phyloP scores from a whole-genome alignment of 2,329 filamentous ascomycete genomes.

The Trichoderma polysporum region DNA sequence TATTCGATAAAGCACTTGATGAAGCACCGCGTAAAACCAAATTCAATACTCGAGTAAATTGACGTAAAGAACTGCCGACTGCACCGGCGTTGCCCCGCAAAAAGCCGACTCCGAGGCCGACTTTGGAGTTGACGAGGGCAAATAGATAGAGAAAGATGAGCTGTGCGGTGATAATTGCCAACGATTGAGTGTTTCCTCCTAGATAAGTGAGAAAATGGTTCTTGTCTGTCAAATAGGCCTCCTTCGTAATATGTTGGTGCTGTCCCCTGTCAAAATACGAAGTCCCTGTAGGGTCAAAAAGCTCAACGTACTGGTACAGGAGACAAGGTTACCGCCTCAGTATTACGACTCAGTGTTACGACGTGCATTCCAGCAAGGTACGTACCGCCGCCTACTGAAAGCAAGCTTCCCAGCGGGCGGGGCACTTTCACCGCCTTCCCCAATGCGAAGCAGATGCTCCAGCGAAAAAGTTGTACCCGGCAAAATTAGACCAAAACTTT shows the following conservation, averaged over 20 bases:
- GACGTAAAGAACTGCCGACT: neutral
- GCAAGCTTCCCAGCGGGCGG: constrained; percentile 4
- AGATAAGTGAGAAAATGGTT: neutral
- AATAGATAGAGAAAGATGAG: neutral
- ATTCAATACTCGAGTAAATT: neutral
- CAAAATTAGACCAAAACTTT: constrained; percentile 15
- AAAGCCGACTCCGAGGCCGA: constrained; percentile 3
- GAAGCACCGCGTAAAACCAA: neutral
- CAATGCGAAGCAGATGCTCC: neutral
- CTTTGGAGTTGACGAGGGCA: neutral
- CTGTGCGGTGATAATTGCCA: neutral
- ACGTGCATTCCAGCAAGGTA: neutral
- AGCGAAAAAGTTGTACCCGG: constrained; percentile 16
- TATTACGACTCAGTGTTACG: neutral
- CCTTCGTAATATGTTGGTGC: too few species aligned
- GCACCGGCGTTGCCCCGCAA: constrained; percentile 12
- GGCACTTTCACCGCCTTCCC: constrained; percentile 20
- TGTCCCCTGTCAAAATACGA: neutral
- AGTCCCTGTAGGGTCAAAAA: neutral
- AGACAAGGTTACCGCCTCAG: neutral
- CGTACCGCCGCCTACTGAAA: neutral
- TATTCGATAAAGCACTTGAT: neutral
- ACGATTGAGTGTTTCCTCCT: neutral
- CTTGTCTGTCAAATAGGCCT: neutral
- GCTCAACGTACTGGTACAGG: too few species aligned